phyloP scores from a whole-genome alignment of 768 basidiomycete genomes.

The Trametes cubensis region DNA sequence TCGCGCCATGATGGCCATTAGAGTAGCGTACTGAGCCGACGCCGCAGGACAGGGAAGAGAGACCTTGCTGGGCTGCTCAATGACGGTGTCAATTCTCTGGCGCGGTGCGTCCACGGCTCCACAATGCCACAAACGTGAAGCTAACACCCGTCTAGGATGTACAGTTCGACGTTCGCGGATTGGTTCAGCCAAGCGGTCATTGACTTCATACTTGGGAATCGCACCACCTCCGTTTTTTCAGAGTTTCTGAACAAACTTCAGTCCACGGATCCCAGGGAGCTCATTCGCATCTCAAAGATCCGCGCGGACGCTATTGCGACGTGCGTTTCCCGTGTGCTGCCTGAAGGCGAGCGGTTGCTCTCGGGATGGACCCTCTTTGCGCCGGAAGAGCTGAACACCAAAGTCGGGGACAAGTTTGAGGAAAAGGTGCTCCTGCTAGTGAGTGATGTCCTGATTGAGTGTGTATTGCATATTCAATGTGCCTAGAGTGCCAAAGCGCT shows the following conservation, averaged over 20 bases:
- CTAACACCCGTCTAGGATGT: conserved; percentile 56
- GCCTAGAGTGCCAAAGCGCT: conserved; percentile 51
- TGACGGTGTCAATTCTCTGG: conserved; percentile 93
- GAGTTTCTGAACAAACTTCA: conserved; percentile 90
- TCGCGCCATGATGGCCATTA: not conserved
- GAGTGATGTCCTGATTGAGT: conserved; percentile 39
- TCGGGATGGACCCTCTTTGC: conserved; percentile 93
- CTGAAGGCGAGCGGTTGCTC: conserved; percentile 58
- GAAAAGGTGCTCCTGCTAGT: conserved; percentile 93
- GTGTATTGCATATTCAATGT: not conserved
- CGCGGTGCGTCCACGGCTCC: conserved; percentile 49
- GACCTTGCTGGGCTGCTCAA: conserved; percentile 90
- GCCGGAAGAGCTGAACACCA: conserved; percentile 74
- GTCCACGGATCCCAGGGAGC: conserved; percentile 89
- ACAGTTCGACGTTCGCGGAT: conserved; percentile 87
- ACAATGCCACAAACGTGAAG: not conserved
- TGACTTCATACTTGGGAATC: conserved; percentile 87
- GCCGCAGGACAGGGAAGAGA: conserved; percentile 85
- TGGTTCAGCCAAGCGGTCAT: conserved; percentile 98
- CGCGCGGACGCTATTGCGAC: conserved; percentile 93
- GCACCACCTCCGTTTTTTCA: conserved; percentile 85
- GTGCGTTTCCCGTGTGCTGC: conserved; percentile 58
- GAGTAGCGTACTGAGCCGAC: conserved; percentile 4
- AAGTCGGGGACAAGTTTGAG: conserved; percentile 79
- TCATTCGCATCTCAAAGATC: conserved; percentile 86